phyloP scores from a whole-genome alignment of 164 flowering plant species.

The Umbellularia californica region DNA sequence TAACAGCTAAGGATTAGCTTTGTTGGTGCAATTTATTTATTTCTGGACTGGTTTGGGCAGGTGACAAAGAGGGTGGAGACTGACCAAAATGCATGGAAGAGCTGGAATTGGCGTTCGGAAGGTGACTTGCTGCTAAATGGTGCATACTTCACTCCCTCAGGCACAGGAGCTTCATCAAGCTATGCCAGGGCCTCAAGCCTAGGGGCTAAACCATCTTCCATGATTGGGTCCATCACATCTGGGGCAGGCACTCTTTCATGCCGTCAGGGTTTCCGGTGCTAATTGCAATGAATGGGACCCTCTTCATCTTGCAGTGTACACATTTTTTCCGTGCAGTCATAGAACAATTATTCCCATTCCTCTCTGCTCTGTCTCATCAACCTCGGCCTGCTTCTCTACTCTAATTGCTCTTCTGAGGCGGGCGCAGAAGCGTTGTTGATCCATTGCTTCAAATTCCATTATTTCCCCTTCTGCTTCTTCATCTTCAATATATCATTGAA shows the following conservation, averaged over 20 bases:
- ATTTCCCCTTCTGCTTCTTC: constrained; percentile 1
- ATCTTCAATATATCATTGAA: constrained; percentile 15
- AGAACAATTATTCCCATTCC: constrained; percentile 11
- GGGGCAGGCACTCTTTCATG: constrained; percentile 78
- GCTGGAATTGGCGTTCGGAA: constrained; percentile 95
- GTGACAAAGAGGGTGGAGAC: constrained; percentile 91
- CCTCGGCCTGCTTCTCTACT: constrained; percentile 75
- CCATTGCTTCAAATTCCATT: constrained; percentile 8
- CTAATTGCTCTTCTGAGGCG: constrained; percentile 29
- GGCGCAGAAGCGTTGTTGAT: constrained; percentile 64
- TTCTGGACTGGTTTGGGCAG: constrained; percentile 28
- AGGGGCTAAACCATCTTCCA: constrained; percentile 84
- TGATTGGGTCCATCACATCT: constrained; percentile 78
- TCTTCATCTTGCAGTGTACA: constrained; percentile 38
- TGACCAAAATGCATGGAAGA: constrained; percentile 41
- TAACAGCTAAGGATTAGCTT: not conserved
- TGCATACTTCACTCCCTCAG: constrained; percentile 92
- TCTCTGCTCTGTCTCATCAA: constrained; percentile 32
- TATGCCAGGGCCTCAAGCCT: constrained; percentile 93
- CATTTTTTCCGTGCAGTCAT: constrained; percentile 55
- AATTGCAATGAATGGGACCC: constrained; percentile 1
- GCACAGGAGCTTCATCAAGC: constrained; percentile 80
- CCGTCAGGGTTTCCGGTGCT: constrained; percentile 60
- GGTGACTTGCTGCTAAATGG: constrained; percentile 91
- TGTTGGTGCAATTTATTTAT: not conserved